Conservation (phyloP, 441 rosid species). For the Pelargonium australe region DNA sequence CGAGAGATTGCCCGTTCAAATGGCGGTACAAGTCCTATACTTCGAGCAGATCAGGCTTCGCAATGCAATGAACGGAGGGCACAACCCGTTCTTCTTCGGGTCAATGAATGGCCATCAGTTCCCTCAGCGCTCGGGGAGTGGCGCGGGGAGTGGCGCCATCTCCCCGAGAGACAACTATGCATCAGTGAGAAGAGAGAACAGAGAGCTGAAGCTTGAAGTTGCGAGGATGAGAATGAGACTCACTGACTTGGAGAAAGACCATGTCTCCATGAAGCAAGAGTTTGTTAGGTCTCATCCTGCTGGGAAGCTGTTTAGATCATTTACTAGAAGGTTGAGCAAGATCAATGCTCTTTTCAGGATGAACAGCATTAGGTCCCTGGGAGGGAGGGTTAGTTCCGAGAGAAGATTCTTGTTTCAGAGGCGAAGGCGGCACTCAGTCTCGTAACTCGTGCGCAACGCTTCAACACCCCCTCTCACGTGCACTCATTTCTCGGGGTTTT, state of each 20-base stretch:
- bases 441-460: no score
- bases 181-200: constrained; percentile 81
- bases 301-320: constrained; percentile 61
- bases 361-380: constrained; percentile 45
- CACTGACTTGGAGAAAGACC: constrained; percentile 92
- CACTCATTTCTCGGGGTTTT: no score
- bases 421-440: no score
- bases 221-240: constrained; percentile 85
- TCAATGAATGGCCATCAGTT: constrained; percentile 54
- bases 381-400: constrained; percentile 49
- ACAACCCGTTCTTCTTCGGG: constrained; percentile 69
- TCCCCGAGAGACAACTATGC: constrained; percentile 96
- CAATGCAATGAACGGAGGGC: constrained; percentile 58
- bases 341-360: constrained; percentile 66
- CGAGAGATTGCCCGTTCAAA: constrained; percentile 90
- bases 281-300: constrained; percentile 82
- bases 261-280: constrained; percentile 93
- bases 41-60: constrained; percentile 91
- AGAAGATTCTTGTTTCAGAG: constrained; percentile 60
- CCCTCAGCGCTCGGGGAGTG: constrained; percentile 86
- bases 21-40: constrained; percentile 91
- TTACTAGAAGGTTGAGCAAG: constrained; percentile 69
- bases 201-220: constrained; percentile 87
- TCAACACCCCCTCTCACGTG: no score
- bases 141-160: constrained; percentile 92